Evolutionary conservation across 257 asterid species (phyloP), one percentile per base, ranked within the genome.

Genomic region (Solanum gracilifrons): DNA sequence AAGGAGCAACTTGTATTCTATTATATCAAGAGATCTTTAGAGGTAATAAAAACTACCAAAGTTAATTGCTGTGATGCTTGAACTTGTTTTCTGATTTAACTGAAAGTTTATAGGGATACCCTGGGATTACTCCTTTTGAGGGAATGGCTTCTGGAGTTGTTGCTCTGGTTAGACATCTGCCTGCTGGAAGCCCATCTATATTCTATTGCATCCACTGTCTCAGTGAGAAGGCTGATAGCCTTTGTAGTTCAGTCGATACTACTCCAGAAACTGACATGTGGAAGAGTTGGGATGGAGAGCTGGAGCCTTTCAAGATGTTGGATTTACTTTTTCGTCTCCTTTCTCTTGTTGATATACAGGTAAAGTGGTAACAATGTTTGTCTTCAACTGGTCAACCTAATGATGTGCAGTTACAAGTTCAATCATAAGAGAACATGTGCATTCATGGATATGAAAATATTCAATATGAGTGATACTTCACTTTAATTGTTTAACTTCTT

Each of bases 101-200:
- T 82, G 88, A 82, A 82, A 87, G 84, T 90, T 25, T 62, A 48
- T 0, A 97, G 99, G 95, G 93, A 16, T 97, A 92, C 89, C 99
- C 99, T 36, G 97, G 91, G 77, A 90, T 87, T 64, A 95, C 99
- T 18, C 99, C 98, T 83, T 94, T 93, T 36, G 98, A 97, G 82
- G 99, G 98, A 86, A 87, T 97, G 94, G 98, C 98, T 90, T 95
- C 99, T 82, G 99, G 99, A 48, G 97, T 95, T 74, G 95, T 92
- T 89, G 95, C 99, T 64, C 86, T 97, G 20, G 96, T 94, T 91
- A 91, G 97, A 89, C 94, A 95, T 92, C 98, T 97, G 88, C 99
- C 99, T 60, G 99, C 99, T 77, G 99, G 98, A 85, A 93, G 96
- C 87, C 98, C 98, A 37, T 90, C 98, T 64, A 91, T 93, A 91